Evolutionary conservation across 1,284 basidiomycete species (phyloP).

Genomic region (Apiotrichum brassicae): DNA sequence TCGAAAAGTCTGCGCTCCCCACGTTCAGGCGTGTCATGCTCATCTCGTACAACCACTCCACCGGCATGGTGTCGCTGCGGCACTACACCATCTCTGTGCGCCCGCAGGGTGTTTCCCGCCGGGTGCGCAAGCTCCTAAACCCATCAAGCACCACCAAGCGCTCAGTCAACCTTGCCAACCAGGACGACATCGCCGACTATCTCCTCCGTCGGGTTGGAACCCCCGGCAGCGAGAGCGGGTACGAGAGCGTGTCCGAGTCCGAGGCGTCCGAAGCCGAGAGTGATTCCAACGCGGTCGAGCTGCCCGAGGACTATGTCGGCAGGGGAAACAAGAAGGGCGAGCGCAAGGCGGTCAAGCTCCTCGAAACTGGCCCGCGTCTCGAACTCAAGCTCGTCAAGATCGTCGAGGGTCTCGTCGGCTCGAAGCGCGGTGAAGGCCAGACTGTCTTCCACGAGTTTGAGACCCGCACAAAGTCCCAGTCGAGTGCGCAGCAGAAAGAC

Average conservation of each 20-base stretch:
- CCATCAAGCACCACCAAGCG: conserved; percentile 41
- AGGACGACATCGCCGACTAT: conserved; percentile 94
- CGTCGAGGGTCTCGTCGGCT: conserved; percentile 80
- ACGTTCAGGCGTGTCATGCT: conserved; percentile 83
- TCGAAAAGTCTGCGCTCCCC: conserved; percentile 72
- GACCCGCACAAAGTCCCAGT: conserved; percentile 64
- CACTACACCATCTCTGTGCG: conserved; percentile 95
- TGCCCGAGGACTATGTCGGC: conserved; percentile 90
- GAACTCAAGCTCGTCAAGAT: conserved; percentile 92
- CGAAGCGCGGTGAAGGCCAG: conserved; percentile 58
- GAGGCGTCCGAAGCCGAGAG: conserved; percentile 66
- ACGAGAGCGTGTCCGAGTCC: conserved; percentile 65
- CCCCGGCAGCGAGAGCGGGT: conserved; percentile 53
- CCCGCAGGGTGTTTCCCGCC: conserved; percentile 85
- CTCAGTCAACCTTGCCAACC: conserved; percentile 69
- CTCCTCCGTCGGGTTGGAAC: conserved; percentile 59
- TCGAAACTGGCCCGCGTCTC: conserved; percentile 93
- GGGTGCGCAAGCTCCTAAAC: conserved; percentile 76
- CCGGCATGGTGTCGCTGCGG: conserved; percentile 82
- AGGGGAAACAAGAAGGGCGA: conserved; percentile 86
- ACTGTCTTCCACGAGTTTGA: conserved; percentile 90
- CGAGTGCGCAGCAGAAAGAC: conserved; percentile 58
- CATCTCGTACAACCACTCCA: conserved; percentile 81
- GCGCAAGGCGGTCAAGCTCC: conserved; percentile 80
- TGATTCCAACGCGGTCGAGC: conserved; percentile 62